Evolutionary conservation across 257 asterid genomes (phyloP), one percentile per base, ranked within the genome.

Genomic region (Solanum raphanifolium): DNA sequence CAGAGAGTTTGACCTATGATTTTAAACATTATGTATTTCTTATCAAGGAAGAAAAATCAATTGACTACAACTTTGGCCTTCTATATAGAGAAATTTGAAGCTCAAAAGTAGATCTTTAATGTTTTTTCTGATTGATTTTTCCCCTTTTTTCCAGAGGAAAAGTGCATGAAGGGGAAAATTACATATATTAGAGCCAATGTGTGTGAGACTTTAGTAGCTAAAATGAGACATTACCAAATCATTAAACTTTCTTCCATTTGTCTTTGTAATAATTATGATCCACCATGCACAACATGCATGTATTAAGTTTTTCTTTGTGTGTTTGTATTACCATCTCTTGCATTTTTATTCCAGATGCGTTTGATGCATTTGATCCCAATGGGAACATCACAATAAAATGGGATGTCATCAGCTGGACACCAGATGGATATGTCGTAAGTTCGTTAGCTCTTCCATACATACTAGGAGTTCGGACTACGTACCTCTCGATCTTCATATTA

Each of bases 341-440:
- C 29, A 20, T 35, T 74, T 74, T 75, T 23, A 25, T 60, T 85
- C 36, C 93, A 93, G 94, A 91, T 82, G 97, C 95, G 1, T 89
- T 89, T 87, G 94, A 93, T 79, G 90, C 94, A 21, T 95, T 94
- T n/a, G 94, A 93, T 88, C 94, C 94, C 8, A 92, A 90, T 86
- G 95, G 97, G 55, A 92, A 94, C 29, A 92, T 93, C 91, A 94
- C 94, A 6, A 91, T 94, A 29, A 94, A 92, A 75, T 93, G 97
- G 97, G 95, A 94, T 60, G 85, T 94, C 35, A 88, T 93, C 72
- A 85, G 69, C 66, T 94, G 97, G 95, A 93, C 94, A 9, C 88
- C 94, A 13, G 95, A 94, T 88, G 97, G 95, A 86, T 94, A 94
- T 87, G 90, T 92, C 87, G 95, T 94, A 89, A 89, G 95, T 48